Base-by-base conservation (phyloP, 83 land plant genomes). In the Diphasiastrum complanatum region DNA sequence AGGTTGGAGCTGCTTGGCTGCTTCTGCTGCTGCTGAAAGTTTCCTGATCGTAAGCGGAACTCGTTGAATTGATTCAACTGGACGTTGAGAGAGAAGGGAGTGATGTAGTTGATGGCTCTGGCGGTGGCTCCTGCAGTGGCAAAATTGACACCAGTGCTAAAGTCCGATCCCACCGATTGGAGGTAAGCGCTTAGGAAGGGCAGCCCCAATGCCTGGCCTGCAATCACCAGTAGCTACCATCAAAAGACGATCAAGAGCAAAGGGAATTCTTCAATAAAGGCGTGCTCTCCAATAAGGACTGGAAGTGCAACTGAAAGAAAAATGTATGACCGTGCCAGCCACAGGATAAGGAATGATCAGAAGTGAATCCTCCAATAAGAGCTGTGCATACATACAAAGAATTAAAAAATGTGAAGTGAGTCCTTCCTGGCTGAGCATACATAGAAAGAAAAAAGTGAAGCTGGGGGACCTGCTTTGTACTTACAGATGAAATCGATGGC, bases 151-250 rank as follows among this genome's bases (percentile, higher is more conserved):
- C 73, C 73, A 53, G 51, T 56, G 8, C 57, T 41, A 34, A 51
- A 70, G 36, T 70, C 36, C 1, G 70, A 64, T 2, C 47, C 64
- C 47, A 63, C 73, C 0, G 73, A 50, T 46, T 70, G 73, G 1
- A 70, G 65, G 41, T 61, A 67, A 0, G 79, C 78, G 71, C 63
- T 73, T 30, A 73, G 48, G 6, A 73, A 67, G 18, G 78, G 65
- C 33, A 66, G 26, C 20, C 78, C 78, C 60, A 73, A 52, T 23
- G 79, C 79, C 53, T 72, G 60, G 0, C 67, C 78, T 76, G 62
- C 45, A 51, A 19, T 25, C 67, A 51, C 56, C 6, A 53, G 4
- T 4, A 26, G 16, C 28, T 26, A 14, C 57, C 26, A 53, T 5
- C 62, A 24, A 6, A 19, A 38, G 24, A 16, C 49, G 12, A 35